Evolutionary conservation across 2,329 filamentous ascomycete species (phyloP).

Genomic region (Claviceps sorghi): DNA sequence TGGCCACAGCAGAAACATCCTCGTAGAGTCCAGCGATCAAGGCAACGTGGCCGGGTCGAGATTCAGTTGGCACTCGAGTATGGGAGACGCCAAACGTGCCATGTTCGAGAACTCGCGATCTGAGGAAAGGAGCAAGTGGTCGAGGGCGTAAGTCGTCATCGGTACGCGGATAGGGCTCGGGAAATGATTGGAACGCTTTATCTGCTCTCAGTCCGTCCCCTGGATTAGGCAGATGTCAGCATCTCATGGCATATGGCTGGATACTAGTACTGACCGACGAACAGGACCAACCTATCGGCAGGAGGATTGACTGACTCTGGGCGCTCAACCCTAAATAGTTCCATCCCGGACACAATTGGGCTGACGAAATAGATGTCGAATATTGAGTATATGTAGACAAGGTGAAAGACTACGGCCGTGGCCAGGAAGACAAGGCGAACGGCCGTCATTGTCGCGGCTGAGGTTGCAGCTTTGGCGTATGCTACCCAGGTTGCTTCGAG

Average conservation of each 20-base stretch:
- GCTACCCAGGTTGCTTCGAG: background rate
- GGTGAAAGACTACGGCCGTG: slow-evolving; percentile 80
- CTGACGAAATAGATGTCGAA: slow-evolving; percentile 99
- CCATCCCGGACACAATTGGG: slow-evolving; percentile 93
- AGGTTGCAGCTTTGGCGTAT: background rate
- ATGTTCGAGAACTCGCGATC: slow-evolving; percentile 72
- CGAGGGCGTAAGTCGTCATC: slow-evolving; percentile 55
- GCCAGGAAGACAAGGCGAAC: slow-evolving; percentile 70
- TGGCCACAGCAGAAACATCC: slow-evolving; percentile 92
- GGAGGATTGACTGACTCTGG: slow-evolving; percentile 49
- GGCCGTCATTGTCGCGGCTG: slow-evolving; percentile 32
- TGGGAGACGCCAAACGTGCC: slow-evolving; percentile 97
- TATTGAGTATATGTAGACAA: slow-evolving; percentile 88
- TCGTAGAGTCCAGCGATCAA: slow-evolving; percentile 94
- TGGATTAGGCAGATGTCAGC: slow-evolving; percentile 14
- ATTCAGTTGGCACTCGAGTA: slow-evolving; percentile 92
- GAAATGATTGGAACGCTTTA: slow-evolving; percentile 90
- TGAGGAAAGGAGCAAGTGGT: slow-evolving; percentile 78
- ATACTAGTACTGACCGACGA: slow-evolving; percentile 64
- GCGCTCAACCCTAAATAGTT: slow-evolving; percentile 57
- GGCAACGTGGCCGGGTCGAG: slow-evolving; percentile 87
- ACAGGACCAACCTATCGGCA: slow-evolving; percentile 63
- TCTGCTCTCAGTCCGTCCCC: slow-evolving; percentile 90
- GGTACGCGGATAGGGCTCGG: slow-evolving; percentile 62
- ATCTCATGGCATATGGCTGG: background rate